Conservation (phyloP, 2,329 filamentous ascomycete species). For the Akanthomyces uredinophilus region DNA sequence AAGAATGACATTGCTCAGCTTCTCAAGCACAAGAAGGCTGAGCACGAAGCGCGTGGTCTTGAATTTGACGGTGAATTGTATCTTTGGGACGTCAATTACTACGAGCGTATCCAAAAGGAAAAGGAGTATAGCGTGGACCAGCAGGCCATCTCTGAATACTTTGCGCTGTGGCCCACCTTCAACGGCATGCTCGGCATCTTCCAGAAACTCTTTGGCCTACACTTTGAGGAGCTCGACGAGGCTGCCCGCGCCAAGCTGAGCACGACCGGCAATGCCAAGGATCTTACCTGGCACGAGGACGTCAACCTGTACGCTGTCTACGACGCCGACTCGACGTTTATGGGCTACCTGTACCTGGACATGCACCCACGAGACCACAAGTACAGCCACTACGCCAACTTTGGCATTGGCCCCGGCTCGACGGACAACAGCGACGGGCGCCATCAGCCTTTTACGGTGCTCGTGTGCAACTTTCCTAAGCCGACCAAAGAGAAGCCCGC, state of each 20-base stretch:
- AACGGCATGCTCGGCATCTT: conserved; percentile 48
- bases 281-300: conserved; percentile 77
- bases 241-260: conserved; percentile 61
- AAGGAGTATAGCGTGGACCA: conserved; percentile 77
- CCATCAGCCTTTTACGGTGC: conserved; percentile 70
- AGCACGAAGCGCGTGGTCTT: conserved; percentile 55
- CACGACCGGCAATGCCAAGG: conserved; percentile 61
- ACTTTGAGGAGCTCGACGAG: conserved; percentile 66
- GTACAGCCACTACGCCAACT: conserved; percentile 84
- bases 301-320: conserved; percentile 78
- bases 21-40: conserved; percentile 68
- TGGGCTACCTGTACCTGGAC: conserved; percentile 80
- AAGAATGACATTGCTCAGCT: conserved; percentile 64
- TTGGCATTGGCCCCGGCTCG: conserved; percentile 72
- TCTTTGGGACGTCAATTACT: conserved; percentile 78
- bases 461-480: conserved; percentile 85
- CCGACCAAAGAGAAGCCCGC: conserved; percentile 71
- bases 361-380: conserved; percentile 76
- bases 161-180: conserved; percentile 69
- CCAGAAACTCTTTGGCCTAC: conserved; percentile 22
- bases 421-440: conserved; percentile 61
- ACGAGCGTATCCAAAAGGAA: conserved; percentile 75
- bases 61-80: conserved; percentile 67
- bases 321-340: conserved; percentile 69
- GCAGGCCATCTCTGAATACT: conserved; percentile 76